Conservation (phyloP, 371 early-diverging fungal species). For the Batkoa obscura region DNA sequence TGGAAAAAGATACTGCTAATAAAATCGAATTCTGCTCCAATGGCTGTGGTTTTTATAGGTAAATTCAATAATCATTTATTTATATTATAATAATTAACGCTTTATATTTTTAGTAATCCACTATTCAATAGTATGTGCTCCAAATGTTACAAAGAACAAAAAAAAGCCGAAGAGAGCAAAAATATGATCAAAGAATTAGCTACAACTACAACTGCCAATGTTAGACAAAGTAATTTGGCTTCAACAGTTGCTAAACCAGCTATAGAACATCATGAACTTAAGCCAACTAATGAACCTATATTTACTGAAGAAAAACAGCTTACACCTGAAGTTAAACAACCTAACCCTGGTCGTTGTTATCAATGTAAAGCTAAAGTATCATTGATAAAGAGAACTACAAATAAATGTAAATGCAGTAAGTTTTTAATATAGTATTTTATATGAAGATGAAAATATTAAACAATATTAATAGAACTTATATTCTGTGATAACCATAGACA, state of each 20-base stretch:
- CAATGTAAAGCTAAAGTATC: constrained; percentile 55
- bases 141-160: constrained; percentile 49
- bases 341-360: constrained; percentile 56
- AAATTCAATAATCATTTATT: constrained; percentile 4
- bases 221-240: no score
- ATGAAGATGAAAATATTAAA: no score
- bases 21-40: constrained; percentile 28
- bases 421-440: neutral
- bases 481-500: constrained; percentile 62
- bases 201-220: no score
- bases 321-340: constrained; percentile 12
- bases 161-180: constrained; percentile 1
- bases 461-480: constrained; percentile 23
- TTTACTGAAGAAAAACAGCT: no score
- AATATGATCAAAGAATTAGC: no score
- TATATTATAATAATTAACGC: neutral
- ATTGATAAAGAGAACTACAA: constrained; percentile 58
- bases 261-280: no score
- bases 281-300: no score
- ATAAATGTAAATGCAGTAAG: constrained; percentile 55
- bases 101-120: constrained; percentile 16
- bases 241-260: no score
- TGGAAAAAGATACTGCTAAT: constrained; percentile 38
- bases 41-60: constrained; percentile 46
- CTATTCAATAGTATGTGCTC: constrained; percentile 59